Base-by-base conservation (phyloP, 257 asterid genomes). In the Primulina huaijiensis region DNA sequence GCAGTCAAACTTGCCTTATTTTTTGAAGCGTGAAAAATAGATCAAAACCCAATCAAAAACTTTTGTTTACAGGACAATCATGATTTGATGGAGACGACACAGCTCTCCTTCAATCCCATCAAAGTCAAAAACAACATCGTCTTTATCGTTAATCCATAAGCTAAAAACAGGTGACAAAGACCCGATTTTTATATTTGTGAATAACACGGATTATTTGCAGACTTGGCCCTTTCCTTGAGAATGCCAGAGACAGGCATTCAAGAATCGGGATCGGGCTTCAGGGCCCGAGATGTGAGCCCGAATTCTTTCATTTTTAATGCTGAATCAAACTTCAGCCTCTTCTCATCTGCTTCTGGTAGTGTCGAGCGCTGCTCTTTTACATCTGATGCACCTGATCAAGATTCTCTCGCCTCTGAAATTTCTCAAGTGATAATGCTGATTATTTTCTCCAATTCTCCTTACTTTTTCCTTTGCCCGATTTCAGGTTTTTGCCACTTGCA, bases 301-400 rank as follows among this genome's bases (percentile, higher is more conserved):
- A 95, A 89, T 64, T 93, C 99, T 29, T 92, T 89, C 30, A 90
- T 90, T 69, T 90, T 84, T 78, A 83, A 84, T 8, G 85, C 74
- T 3, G 96, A 92, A 62, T 87, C 92, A 17, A 90, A 84, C 75
- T 84, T 90, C 79, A 90, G 97, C 72, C 80, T 85, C 52, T 90
- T 90, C 79, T 93, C 97, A 19, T 89, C 96, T 12, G 87, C 93
- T 80, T 87, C 97, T 35, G 99, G 82, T 10, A 90, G 95, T 78
- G 96, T 86, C 8, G 97, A 89, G 65, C 95, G 97, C 63, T 87
- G 96, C 80, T 93, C 97, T 69, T 87, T 87, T 34, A 88, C 97
- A 62, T 90, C 96, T 46, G 97, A 90, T 77, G 81, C 74, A 16
- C 89, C 83, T 33, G 92, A 89, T 76, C 91, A 81, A 62, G 86